Base-by-base conservation (phyloP, 179 eudicot genomes). In the Beta lomatogona region DNA sequence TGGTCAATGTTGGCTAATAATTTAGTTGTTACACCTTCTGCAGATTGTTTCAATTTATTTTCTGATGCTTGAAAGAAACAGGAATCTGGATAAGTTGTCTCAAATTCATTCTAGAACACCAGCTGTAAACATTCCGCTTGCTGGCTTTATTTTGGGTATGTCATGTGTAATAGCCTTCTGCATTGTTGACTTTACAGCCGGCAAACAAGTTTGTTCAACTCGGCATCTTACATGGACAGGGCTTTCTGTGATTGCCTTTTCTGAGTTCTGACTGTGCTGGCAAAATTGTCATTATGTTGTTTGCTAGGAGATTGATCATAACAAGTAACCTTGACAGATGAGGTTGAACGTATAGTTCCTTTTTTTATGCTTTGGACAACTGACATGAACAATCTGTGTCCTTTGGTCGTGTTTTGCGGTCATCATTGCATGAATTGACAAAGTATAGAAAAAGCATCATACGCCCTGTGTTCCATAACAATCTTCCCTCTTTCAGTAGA, bases 61-160 rank as follows among this genome's bases (percentile, higher is more conserved):
- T 41, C 81, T 96, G 79, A 88, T 83, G 64, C 76, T 94, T 82
- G 93, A 91, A 87, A 85, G 88, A 76, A 85, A 81, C 71, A 82
- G 22, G 57, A 76, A 73, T 57, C 36, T 81, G 77, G 86, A 79
- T 81, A 81, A 70, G 71, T 68, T 89, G 77, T 60, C 83, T 64
- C 81, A 78, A 71, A 45, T 64, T 79, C 87, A 77, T 54, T 73
- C 85, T 52, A 31, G 65, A 69, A 74, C 81, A 70, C 73, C 86
- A 73, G 53, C 71, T 44, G 83, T 87, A 55, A 85, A 84, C 53
- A 87, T 96, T 66, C 93, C 93, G 60, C 87, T 96, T 77, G 97
- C 98, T 78, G 96, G 97, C 65, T 91, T 96, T 83, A 73, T 96
- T 82, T 8, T 96, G 73, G 98, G 99, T 96, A 88, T 55, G 91